Evolutionary conservation across 805 yeast genomes (phyloP), one percentile per base, ranked within the genome.

Genomic region (Lipomyces yamadae): DNA sequence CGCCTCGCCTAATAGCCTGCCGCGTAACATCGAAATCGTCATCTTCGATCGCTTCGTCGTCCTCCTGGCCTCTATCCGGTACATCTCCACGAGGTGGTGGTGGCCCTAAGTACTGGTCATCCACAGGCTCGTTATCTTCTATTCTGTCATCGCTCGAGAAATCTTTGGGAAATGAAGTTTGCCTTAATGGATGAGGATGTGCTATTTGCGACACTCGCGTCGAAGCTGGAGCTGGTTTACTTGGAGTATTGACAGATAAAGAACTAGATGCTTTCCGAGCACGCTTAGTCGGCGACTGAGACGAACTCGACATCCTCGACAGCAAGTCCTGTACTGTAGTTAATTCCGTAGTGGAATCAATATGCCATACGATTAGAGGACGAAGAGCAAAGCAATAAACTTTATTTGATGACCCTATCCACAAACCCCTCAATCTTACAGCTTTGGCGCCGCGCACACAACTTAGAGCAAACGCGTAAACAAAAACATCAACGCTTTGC

Each of bases 41-140:
- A 30, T 73, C 75, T 37, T 71, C 74, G 3, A 64, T 65, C 29
- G 45, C 64, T 13, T 62, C 67, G 8, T 68, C 72, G 30, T 42
- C 58, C 10, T 58, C 56, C 15, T 35, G 33, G 13, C 10, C 29
- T 6, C 18, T 34, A 34, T 52, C 34, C 29, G 34, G 50, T 13
- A n/a, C 35, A 52, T 30, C 8, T n/a, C 29, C 33, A 15, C 18
- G 5, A 24, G 11, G 15, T 18, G 13, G 18, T 29, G 11, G 15
- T 18, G 13, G 18, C 11, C 18, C 55, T 10, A 29, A 52, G n/a
- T 52, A 32, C n/a, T 7, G 24, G 24, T 24, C 39, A 4, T 61
- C 64, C 42, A 15, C 30, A 39, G 34, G 10, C 45, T n/a, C 65
- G 32, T 59, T 39, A 15, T n/a, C 42, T 8, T 58, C 65, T 18